Evolutionary conservation across 2,329 filamentous ascomycete genomes (phyloP).

Genomic region (Pseudogymnoascus sp.): DNA sequence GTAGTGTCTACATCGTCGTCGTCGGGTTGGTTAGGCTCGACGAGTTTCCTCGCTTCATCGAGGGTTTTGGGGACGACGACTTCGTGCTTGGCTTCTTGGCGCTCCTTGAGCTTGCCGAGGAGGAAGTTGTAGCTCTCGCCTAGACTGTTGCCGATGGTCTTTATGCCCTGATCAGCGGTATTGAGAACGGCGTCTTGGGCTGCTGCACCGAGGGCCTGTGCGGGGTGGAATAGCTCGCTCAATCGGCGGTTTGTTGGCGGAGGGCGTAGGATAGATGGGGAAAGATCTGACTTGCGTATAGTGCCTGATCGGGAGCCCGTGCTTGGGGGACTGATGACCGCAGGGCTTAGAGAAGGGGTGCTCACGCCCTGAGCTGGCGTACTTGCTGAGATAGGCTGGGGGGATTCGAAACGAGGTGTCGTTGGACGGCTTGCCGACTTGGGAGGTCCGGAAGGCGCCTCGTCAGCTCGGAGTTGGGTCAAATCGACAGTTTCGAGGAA

Average conservation of each 20-base stretch:
- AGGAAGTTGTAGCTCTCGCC: slow-evolving; percentile 92
- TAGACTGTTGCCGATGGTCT: slow-evolving; percentile 82
- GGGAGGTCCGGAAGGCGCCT: slow-evolving; percentile 57
- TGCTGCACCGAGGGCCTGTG: slow-evolving; percentile 70
- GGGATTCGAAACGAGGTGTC: slow-evolving; percentile 32
- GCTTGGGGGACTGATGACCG: slow-evolving; percentile 23
- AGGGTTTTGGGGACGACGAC: slow-evolving; percentile 73
- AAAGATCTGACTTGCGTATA: slow-evolving; percentile 21
- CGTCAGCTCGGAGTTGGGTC: slow-evolving; percentile 75
- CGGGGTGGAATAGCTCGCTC: slow-evolving; percentile 78
- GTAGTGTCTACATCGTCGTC: slow-evolving; percentile 27
- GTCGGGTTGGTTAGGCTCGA: slow-evolving; percentile 57
- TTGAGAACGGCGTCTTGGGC: slow-evolving; percentile 78
- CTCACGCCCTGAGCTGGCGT: slow-evolving; percentile 25
- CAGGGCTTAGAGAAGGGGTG: slow-evolving; percentile 10
- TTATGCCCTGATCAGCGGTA: slow-evolving; percentile 84
- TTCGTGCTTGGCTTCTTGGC: slow-evolving; percentile 41
- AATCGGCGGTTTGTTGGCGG: slow-evolving; percentile 46
- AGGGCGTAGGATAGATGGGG: slow-evolving; percentile 13
- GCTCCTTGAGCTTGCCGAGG: slow-evolving; percentile 76
- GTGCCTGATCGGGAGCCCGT: slow-evolving; percentile 21
- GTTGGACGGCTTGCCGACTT: slow-evolving; percentile 44
- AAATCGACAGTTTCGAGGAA: slow-evolving; percentile 95
- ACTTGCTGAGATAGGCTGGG: slow-evolving; percentile 22
- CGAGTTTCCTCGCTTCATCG: slow-evolving; percentile 83